Conservation (phyloP, 306 rosid species). For the Begonia loranthoides region DNA sequence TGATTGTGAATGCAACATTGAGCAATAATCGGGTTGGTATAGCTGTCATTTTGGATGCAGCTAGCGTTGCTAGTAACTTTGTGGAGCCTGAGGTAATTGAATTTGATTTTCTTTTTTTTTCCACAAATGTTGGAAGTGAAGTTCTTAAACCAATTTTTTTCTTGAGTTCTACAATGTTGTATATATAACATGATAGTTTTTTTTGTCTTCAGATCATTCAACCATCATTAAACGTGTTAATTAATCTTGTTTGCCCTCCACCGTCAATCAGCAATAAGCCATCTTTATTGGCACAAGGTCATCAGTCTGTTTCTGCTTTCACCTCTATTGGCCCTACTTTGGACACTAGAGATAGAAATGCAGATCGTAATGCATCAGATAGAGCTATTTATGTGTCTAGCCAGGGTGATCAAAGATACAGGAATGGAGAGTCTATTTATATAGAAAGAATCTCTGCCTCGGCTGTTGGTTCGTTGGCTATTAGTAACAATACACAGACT, state of each 20-base stretch:
- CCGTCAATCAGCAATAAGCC: conserved; percentile 96
- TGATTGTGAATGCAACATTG: conserved; percentile 74
- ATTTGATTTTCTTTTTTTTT: too few relatives aligned
- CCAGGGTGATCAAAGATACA: conserved; percentile 59
- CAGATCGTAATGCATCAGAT: conserved; percentile 53
- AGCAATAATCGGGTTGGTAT: conserved; percentile 86
- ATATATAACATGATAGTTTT: not conserved
- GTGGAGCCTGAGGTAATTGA: conserved; percentile 82
- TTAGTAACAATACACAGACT: conserved; percentile 32
- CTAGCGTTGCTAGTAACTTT: conserved; percentile 64
- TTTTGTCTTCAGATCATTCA: conserved; percentile 70
- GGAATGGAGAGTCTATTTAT: conserved; percentile 47
- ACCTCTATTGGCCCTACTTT: conserved; percentile 31
- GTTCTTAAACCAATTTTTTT: too few relatives aligned
- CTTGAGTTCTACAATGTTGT: too few relatives aligned
- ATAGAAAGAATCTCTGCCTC: conserved; percentile 35
- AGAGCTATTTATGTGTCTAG: conserved; percentile 32
- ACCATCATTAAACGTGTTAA: conserved; percentile 82
- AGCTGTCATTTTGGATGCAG: conserved; percentile 96
- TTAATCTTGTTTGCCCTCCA: conserved; percentile 95
- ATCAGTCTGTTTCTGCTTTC: conserved; percentile 49
- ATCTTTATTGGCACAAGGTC: conserved; percentile 48
- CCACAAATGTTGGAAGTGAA: too few relatives aligned
- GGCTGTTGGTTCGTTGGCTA: conserved; percentile 9
- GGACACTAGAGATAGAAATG: conserved; percentile 65